phyloP scores from a whole-genome alignment of 23 red algal species.

The Agarophyton chilense region DNA sequence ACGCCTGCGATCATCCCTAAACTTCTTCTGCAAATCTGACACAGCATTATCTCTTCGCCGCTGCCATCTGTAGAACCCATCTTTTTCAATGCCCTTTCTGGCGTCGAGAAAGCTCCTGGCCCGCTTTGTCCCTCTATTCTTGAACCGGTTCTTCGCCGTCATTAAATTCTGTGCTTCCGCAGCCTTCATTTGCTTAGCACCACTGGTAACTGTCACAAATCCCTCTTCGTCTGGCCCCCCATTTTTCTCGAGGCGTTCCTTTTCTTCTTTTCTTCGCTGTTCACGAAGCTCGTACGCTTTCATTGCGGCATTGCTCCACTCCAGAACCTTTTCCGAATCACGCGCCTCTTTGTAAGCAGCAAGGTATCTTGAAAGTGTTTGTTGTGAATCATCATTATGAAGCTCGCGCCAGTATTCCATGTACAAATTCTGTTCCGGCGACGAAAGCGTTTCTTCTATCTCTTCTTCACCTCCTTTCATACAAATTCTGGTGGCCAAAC shows the following conservation, averaged over 20 bases:
- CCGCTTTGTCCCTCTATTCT: slow-evolving; percentile 33
- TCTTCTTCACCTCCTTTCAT: slow-evolving; percentile 25
- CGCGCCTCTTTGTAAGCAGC: slow-evolving; percentile 10
- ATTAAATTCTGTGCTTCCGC: slow-evolving; percentile 10
- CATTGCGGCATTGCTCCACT: slow-evolving; percentile 66
- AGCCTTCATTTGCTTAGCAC: slow-evolving; percentile 56
- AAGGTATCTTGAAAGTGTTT: slow-evolving; percentile 10
- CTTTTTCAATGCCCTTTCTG: slow-evolving; percentile 58
- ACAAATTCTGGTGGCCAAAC: slow-evolving; percentile 29
- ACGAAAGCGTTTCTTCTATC: background rate
- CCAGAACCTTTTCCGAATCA: slow-evolving; percentile 22
- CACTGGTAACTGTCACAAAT: slow-evolving; percentile 54
- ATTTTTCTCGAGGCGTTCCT: background rate
- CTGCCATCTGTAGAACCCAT: slow-evolving; percentile 67
- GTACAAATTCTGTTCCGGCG: slow-evolving; percentile 35
- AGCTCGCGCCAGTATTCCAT: slow-evolving; percentile 30
- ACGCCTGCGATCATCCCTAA: slow-evolving; percentile 46
- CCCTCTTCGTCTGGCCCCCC: slow-evolving; percentile 58
- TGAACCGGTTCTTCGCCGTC: background rate
- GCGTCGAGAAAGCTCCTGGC: slow-evolving; percentile 28
- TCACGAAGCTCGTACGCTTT: slow-evolving; percentile 50
- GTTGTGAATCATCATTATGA: background rate
- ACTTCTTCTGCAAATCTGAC: slow-evolving; percentile 55
- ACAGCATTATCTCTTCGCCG: slow-evolving; percentile 24
- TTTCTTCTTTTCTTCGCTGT: slow-evolving; percentile 18